Percentiles rank a stretch among this genome's conserved stretches.
Evolutionary conservation across 805 yeast genomes (phyloP).

Genomic region (Kluyveromyces siamensis): DNA sequence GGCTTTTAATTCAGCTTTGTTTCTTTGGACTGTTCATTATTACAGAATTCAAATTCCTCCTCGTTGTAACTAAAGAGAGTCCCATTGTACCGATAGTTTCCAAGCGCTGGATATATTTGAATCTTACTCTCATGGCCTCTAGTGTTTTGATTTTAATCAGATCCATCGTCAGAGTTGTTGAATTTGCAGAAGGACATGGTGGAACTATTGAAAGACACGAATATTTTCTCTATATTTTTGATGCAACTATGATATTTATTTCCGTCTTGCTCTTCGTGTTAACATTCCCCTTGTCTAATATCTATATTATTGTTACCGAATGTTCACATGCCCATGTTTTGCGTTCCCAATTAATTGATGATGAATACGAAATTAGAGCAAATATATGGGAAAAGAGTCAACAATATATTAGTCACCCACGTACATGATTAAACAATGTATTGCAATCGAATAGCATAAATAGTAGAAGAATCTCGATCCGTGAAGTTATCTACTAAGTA

Average conservation of each 20-base stretch:
- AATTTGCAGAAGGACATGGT: constrained; percentile 18
- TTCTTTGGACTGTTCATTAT: constrained; percentile 21
- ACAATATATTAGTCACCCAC: too few relatives aligned
- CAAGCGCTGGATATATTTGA: constrained; percentile 6
- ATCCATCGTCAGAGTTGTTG: constrained; percentile 22
- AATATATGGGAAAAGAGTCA: too few relatives aligned
- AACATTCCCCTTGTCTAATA: constrained; percentile 8
- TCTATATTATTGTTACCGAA: constrained; percentile 2
- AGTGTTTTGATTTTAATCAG: constrained; percentile 17
- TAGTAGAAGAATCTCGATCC: too few relatives aligned
- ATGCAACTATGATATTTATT: constrained; percentile 18
- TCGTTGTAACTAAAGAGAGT: constrained; percentile 2
- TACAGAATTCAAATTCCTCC: constrained; percentile 8
- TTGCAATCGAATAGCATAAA: too few relatives aligned
- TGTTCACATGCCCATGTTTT: too few relatives aligned
- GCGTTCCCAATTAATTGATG: too few relatives aligned
- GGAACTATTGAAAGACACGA: constrained; percentile 20
- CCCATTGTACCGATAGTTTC: neutral
- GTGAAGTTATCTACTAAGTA: too few relatives aligned
- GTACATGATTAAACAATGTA: too few relatives aligned
- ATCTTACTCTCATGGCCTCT: constrained; percentile 4
- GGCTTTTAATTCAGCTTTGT: constrained; percentile 22
- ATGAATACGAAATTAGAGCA: too few relatives aligned
- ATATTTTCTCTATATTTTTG: constrained; percentile 17
- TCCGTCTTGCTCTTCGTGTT: constrained; percentile 5